These are phyloP conservation scores for Aspergillus sp. DNA, from an alignment of 2,329 filamentous ascomycete species.

Conservation along the genomic window DNA sequence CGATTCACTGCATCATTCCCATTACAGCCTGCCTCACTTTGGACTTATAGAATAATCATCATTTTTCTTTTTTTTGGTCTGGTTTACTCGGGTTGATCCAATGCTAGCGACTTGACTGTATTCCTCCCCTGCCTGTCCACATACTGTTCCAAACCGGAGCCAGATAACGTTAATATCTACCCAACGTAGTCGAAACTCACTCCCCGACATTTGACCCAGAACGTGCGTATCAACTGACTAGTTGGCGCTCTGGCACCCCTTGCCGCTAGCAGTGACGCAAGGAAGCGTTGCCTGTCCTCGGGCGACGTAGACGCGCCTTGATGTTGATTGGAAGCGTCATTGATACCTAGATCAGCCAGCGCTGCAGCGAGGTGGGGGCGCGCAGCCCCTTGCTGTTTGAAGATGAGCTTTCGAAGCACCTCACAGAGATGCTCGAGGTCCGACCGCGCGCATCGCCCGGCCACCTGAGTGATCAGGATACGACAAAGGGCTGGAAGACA, in stretches of 20 bases:
- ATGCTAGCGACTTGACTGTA: background rate
- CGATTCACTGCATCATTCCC: background rate
- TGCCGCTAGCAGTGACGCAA: conserved; percentile 42
- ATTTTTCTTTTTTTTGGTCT: background rate
- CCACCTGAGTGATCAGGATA: conserved; percentile 44
- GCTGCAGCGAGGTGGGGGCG: conserved; percentile 41
- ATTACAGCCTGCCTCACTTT: conserved; percentile 20
- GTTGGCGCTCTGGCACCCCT: conserved; percentile 42
- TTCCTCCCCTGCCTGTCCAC: background rate
- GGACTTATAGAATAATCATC: conserved; percentile 2
- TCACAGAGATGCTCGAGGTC: conserved; percentile 47
- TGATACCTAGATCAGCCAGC: conserved; percentile 33
- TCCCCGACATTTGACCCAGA: conserved; percentile 50
- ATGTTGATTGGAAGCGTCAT: conserved; percentile 23
- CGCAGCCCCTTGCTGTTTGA: conserved; percentile 45
- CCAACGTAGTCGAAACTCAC: conserved; percentile 43
- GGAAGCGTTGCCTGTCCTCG: conserved; percentile 45
- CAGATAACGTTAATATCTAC: conserved; percentile 19
- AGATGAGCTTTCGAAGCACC: conserved; percentile 44
- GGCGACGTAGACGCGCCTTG: conserved; percentile 29
- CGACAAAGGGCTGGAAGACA: conserved; percentile 42
- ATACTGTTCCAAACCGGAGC: conserved; percentile 7
- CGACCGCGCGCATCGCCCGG: conserved; percentile 48
- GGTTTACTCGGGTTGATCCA: conserved; percentile 9
- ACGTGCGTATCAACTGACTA: conserved; percentile 41